Evolutionary conservation across 331 rosid genomes (phyloP), one percentile per base, ranked within the genome.

Genomic region (Spiraea crenata): DNA sequence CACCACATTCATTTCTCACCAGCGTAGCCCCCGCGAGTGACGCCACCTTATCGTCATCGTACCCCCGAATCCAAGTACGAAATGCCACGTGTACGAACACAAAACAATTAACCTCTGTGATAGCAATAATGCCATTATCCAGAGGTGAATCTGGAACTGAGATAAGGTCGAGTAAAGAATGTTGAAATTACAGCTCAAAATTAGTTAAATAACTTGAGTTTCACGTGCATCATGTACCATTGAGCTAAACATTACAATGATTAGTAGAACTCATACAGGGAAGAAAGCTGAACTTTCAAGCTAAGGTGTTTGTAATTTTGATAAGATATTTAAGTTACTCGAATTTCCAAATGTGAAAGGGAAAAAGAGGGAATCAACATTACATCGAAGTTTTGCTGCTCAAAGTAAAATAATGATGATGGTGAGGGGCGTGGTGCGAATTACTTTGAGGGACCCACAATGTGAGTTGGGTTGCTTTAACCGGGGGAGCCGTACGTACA

Each of bases 21-120:
- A 60, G 77, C 74, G 64, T 63, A 68, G 58, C 62, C 41, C 17
- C 46, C 57, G 82, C 72, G 83, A 77, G 76, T 80, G 84, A 74
- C 60, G 54, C 46, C 62, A 76, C 55, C 51, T 1, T 2, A 25
- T 25, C 51, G 19, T 49, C 80, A 69, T 68, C 71, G 41, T 41
- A 77, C 54, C 50, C 16, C 39, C 10, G 0, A 25, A 1, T 42
- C 17, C 10, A 40, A 52, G 48, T 12, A 66, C 45, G 0, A 2
- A 12, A 12, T 12, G 74, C 77, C 81, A 77, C 79, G 79, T 63
- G 83, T 51, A 74, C 58, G 56, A 35, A 17, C 34, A 45, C 2
- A 56, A 4, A 0, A 0, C 38, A 12, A 62, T 17, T 12, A 48
- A 8, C 74, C 68, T 47, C 47, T 68, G 62, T 17, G 49, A 19